These are phyloP conservation scores for Penicillium sp. DNA, from an alignment of 2,329 filamentous ascomycete genomes.

Conservation along the genomic window DNA sequence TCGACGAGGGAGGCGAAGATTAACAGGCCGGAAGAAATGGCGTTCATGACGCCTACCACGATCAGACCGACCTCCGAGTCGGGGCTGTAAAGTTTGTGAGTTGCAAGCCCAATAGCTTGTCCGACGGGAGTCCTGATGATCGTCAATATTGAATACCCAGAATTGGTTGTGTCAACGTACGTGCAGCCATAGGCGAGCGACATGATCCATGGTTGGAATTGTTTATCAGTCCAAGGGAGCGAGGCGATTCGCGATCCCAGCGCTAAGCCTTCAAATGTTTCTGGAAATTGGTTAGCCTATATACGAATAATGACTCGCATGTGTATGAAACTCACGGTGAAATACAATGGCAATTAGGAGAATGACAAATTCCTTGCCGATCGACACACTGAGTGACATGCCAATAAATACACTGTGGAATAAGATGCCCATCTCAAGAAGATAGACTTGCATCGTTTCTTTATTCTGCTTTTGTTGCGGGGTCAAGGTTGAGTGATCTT, in stretches of 20 bases:
- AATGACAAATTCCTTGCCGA: constrained; percentile 32
- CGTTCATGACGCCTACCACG: constrained; percentile 77
- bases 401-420: constrained; percentile 61
- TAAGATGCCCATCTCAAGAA: constrained; percentile 70
- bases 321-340: constrained; percentile 27
- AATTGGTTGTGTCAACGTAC: too few relatives aligned
- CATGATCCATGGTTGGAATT: constrained; percentile 59
- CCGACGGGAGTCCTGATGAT: constrained; percentile 70
- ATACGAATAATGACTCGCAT: too few relatives aligned
- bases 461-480: constrained; percentile 49
- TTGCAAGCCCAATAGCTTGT: constrained; percentile 69
- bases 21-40: constrained; percentile 68
- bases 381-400: constrained; percentile 34
- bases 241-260: constrained; percentile 32
- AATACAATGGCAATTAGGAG: constrained; percentile 35
- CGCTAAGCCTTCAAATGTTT: constrained; percentile 35
- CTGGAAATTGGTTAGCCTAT: constrained; percentile 12
- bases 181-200: constrained; percentile 64
- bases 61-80: constrained; percentile 65
- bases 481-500: constrained; percentile 14
- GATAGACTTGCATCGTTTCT: constrained; percentile 64
- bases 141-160: too few relatives aligned
- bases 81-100: constrained; percentile 69
- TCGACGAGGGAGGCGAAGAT: constrained; percentile 74
- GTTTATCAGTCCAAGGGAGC: constrained; percentile 27